Evolutionary conservation across 129 eudicot species (phyloP), one percentile per base, ranked within the genome.

Genomic region (Solidago caesia): DNA sequence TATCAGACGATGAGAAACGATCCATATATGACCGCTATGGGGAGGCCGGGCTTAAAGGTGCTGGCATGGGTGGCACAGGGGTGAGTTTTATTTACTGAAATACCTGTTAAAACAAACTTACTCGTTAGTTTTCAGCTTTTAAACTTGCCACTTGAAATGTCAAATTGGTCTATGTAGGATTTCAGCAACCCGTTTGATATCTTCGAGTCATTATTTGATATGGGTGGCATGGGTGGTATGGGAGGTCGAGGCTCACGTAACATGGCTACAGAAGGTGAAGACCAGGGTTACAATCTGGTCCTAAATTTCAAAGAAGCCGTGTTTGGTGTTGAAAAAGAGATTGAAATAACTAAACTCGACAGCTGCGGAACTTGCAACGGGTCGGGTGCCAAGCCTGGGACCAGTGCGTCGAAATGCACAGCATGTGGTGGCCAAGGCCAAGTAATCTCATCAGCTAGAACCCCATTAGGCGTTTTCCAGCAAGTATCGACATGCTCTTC

Each of bases 401-500:
- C 96, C 14, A 84, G 9, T 3, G 77, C 99, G 1, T 73, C 91
- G 4, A 85, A 25, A 45, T 94, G 99, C 70, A 67, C 64, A 26
- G 63, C 97, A 8, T 94, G 99, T 61, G 86, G 89, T 4, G 99
- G 99, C 43, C 99, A 91, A 74, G 99, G 97, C n/a, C 96, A 91
- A 74, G 96, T 94, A 42, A 81, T 94, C 79, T 71, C 92, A 16
- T 83, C 96, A 2, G 83, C 91, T 8, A 71, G 94, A 80, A 91
- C 99, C 52, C 97, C 99, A 4, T 64, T 94, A 5, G 99, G 99
- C 0, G 87, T 89, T 62, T 83, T 91, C 43, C 99, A 91, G 76
- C 99, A 91, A 82, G 97, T 87, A 12, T 74, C 81, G 62, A 85
- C 92, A 16, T 94, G 99, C 79, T 76, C 91, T 8, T 63, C 92